Base-by-base conservation (phyloP, 768 basidiomycete genomes). In the Dacryopinax spathularia region DNA sequence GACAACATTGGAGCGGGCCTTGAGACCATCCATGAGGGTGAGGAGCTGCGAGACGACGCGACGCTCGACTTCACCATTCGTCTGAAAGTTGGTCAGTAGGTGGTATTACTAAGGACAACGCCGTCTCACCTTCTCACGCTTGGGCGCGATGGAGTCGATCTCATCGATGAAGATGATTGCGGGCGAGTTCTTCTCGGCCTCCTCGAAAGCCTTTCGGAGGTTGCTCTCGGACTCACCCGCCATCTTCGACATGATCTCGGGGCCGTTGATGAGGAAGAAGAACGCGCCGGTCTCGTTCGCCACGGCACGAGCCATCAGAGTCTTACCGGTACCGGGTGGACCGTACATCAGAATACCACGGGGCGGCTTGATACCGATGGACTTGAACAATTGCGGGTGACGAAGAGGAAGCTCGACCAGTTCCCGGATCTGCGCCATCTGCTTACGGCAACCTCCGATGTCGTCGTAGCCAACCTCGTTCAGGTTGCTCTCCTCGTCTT, bases 241-340 rank as follows among this genome's bases (percentile, higher is more conserved):
- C 96, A 99, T 99, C 81, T 99, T 98, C 70, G 88, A 91, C 96
- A 99, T 99, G 74, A 99, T 98, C 76, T 99, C 96, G 61, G 96
- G 96, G 62, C 96, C 96, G 72, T 98, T 99, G 78, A 99, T 99
- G 60, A 98, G 79, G 86, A 99, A 99, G 83, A 99, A 99, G 84
- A 99, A 99, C 16, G 96, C 96, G 60, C 96, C 96, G 29, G 96
- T 99, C 77, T 99, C 96, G 74, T 99, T 99, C 67, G 96, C 96
- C 56, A 99, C 96, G 6, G 96, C 96, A 69, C 96, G 87, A 61
- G 96, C 96, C 95, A 99, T 99, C 68, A 99, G 83, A 5, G 96
- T 98, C 79, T 98, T 99, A 81, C 96, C 96, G 22, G 95, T 98
- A 80, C 96, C 96, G 34, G 95, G 95, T 67, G 95, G 95, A 63